Evolutionary conservation across 169 alveolate genomes (phyloP), one percentile per base, ranked within the genome.

Genomic region (Theileria annulata): DNA sequence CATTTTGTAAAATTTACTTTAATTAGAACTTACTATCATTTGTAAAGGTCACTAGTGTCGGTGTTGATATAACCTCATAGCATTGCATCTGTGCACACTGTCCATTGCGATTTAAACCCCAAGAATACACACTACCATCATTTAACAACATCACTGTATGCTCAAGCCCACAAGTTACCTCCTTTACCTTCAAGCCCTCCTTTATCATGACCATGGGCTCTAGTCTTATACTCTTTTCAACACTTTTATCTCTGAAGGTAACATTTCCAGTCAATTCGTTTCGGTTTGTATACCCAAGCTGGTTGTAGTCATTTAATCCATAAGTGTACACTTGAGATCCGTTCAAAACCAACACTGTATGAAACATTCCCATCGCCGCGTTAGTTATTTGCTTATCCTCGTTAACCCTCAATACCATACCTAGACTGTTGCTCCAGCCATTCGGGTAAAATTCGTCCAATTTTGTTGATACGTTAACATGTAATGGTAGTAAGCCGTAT

Each of bases 51-150:
- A 82, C 79, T 33, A 82, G 85, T 17, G 89, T 68, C 0, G 89
- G 89, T 31, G 47, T 60, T 2, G 54, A 6, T 21, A 75, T 37
- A 12, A 49, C 42, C 25, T 35, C 70, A 25, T 31, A n/a, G 21
- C 33, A 4, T 17, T 59, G 73, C 21, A 58, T 13, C 37, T 72
- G 68, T 31, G 86, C 89, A 60, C 89, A 82, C 64, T 82, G 89
- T 19, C 89, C 89, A 42, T 82, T 23, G 60, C 71, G 31, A 49
- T 82, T 82, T 59, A 54, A 48, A 17, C 89, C 89, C 86, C 82
- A 84, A 64, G 82, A 49, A 64, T 77, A 84, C 21, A 77, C 27
- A 8, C 81, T 25, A 17, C 83, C 84, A 54, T 77, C 87, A 66
- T 75, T 68, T 9, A 84, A 71, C n/a, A 70, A 73, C 75, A 84